These are phyloP conservation scores for Grigorovia yakushimaensis DNA, from an alignment of 805 yeast genomes.

Conservation along the genomic window DNA sequence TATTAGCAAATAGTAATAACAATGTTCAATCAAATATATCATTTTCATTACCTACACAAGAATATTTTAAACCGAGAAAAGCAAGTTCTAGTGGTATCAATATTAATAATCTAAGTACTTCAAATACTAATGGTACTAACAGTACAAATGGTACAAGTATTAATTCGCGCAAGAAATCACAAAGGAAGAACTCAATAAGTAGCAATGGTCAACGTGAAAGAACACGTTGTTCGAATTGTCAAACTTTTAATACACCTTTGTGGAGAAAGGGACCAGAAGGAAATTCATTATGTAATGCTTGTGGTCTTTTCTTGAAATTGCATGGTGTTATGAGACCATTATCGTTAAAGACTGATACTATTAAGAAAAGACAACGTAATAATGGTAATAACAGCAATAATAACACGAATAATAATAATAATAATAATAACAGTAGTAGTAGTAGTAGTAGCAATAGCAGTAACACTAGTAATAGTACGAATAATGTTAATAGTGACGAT, in stretches of 20 bases:
- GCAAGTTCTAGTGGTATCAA: neutral
- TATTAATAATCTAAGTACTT: neutral
- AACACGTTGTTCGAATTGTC: conserved; percentile 71
- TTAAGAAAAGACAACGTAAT: conserved; percentile 72
- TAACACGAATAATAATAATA: conserved; percentile 2
- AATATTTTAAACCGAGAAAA: neutral
- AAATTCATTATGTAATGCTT: conserved; percentile 87
- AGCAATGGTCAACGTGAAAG: neutral
- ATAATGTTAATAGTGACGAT: conserved; percentile 1
- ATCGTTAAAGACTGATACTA: conserved; percentile 81
- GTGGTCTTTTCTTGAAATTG: conserved; percentile 81
- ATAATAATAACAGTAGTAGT: neutral
- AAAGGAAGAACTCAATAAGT: neutral
- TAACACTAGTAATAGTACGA: too few relatives aligned
- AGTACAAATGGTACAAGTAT: too few relatives aligned
- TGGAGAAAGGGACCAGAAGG: conserved; percentile 92
- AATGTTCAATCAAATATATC: neutral
- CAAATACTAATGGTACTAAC: neutral
- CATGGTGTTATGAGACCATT: conserved; percentile 92
- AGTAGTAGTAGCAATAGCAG: neutral
- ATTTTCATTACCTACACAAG: conserved; percentile 1
- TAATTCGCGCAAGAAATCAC: neutral
- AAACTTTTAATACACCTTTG: conserved; percentile 80
- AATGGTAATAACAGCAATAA: conserved; percentile 22
- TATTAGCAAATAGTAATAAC: neutral